Base-by-base conservation (phyloP, 2,329 filamentous ascomycete species). In the Pleoardoris graminearum region DNA sequence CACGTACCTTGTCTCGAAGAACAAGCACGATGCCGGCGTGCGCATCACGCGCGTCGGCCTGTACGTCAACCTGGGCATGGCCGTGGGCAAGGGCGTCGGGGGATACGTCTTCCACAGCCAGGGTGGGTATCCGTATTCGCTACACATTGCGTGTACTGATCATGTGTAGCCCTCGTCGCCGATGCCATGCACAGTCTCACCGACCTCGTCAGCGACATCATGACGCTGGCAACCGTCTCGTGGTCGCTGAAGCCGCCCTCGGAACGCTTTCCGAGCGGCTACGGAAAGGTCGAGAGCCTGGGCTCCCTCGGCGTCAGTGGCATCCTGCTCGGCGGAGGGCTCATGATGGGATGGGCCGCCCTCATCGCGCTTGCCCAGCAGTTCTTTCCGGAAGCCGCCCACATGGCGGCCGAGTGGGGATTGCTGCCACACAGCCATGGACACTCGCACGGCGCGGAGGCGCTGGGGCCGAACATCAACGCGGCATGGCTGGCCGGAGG, bases 281-380 rank as follows among this genome's bases (percentile, higher is more conserved):
- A 96, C 70, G 94, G 94, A 70, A 99, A 99, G 78, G 84, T 99
- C n/a, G 94, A 99, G 79, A 96, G 91, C 66, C 77, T 99, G 69
- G 94, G 94, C 17, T 94, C 91, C 19, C 78, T 99, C 53, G 94
- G 93, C 14, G 94, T 99, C 29, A 97, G 92, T 62, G 87, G 91
- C 58, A 89, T 99, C 76, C 80, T 99, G 64, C 82, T 99, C 2
- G 85, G 87, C 42, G 94, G 94, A 57, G 94, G 94, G 45, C 77
- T 96, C 57, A 91, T 95, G 73, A 97, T 99, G 88, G 91, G 91
- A 58, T 85, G 75, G 72, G 79, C 74, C 78, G 88, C 70, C 76
- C 77, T 67, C 83, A 89, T 76, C 70, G 81, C 59, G 79, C 88
- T 77, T 33, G 72, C 68, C 52, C 75, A 79, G 60, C 77, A 79